phyloP scores from a whole-genome alignment of 2,329 filamentous ascomycete species.

The Fusarium sp. region DNA sequence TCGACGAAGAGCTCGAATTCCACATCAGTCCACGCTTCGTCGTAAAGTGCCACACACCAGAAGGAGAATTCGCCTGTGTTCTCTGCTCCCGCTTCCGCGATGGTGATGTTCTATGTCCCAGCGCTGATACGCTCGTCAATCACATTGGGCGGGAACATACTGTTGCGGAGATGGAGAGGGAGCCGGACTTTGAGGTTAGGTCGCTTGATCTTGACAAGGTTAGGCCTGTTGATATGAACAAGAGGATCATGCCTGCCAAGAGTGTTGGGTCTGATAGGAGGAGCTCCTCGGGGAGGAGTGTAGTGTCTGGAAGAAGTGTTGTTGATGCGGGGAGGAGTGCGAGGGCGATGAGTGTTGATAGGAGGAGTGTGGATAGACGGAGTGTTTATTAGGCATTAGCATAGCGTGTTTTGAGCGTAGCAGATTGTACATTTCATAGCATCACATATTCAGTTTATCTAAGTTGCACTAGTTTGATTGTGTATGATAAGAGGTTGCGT shows the following conservation, averaged over 20 bases:
- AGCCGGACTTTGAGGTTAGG: constrained; percentile 29
- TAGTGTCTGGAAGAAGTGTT: background rate
- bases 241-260: constrained; percentile 7
- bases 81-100: constrained; percentile 34
- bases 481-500: background rate
- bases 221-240: constrained; percentile 1
- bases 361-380: constrained; percentile 6
- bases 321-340: background rate
- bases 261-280: background rate
- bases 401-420: constrained; percentile 15
- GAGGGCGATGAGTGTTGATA: constrained; percentile 20
- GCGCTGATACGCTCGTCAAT: constrained; percentile 28
- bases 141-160: constrained; percentile 32
- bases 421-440: background rate
- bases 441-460: background rate
- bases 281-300: background rate
- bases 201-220: constrained; percentile 20
- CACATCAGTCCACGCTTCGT: constrained; percentile 35
- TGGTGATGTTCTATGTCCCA: constrained; percentile 27
- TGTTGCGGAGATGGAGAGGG: constrained; percentile 32
- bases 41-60: constrained; percentile 35
- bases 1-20: constrained; percentile 38
- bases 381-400: constrained; percentile 4
- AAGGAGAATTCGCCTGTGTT: constrained; percentile 36
- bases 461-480: fast-evolving